These are phyloP conservation scores for Solanum etuberosum DNA, from an alignment of 257 asterid genomes.

Conservation along the genomic window DNA sequence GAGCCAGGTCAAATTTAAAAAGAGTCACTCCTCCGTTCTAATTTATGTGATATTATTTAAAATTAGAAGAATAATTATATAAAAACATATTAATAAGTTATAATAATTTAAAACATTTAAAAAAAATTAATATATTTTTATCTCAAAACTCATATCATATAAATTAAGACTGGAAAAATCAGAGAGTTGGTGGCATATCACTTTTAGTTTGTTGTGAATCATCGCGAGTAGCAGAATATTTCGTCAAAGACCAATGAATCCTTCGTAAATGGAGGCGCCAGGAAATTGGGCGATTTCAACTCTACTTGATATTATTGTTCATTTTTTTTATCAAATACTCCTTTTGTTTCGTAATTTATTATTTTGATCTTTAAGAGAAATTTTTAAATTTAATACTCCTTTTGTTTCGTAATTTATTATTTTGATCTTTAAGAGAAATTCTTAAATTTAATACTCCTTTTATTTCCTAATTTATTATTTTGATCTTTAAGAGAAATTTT, in stretches of 20 bases:
- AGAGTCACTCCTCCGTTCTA: accelerated
- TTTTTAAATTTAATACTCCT: not conserved
- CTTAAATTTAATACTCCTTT: not conserved
- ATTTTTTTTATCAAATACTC: not conserved
- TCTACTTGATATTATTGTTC: not conserved
- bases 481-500: not conserved
- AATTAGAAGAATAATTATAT: not conserved
- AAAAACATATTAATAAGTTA: too few species aligned
- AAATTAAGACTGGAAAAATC: accelerated
- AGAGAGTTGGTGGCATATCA: not conserved
- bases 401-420: not conserved
- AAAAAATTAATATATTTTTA: too few species aligned
- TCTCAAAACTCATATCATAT: not conserved
- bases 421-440: not conserved
- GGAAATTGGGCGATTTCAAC: not conserved
- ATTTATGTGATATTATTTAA: accelerated
- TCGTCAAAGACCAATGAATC: not conserved
- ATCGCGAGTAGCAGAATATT: not conserved
- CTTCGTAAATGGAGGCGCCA: not conserved
- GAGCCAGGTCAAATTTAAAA: not conserved
- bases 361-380: not conserved
- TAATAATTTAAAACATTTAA: too few species aligned
- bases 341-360: not conserved
- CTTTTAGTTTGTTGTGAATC: not conserved
- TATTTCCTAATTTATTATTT: not conserved